Evolutionary conservation across 768 basidiomycete species (phyloP).

Genomic region (Cystobasidiopsis lactophilus): DNA sequence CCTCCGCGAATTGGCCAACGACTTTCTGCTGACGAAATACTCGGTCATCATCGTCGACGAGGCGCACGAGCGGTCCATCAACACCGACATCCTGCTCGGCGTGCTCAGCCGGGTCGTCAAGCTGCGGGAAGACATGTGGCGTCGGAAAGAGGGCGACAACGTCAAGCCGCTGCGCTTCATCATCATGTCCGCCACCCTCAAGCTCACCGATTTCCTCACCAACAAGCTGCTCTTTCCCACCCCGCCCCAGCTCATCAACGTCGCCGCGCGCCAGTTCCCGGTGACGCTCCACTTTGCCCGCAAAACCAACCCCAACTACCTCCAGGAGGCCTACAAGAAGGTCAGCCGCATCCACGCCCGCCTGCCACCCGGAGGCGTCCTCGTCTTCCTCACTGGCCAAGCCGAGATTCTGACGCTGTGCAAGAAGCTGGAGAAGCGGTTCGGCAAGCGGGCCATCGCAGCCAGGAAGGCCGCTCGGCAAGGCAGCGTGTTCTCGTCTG

Average conservation of each 20-base stretch:
- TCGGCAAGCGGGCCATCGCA: constrained; percentile 42
- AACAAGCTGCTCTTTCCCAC: constrained; percentile 57
- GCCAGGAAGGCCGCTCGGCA: constrained; percentile 29
- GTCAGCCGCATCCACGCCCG: constrained; percentile 75
- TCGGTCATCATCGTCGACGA: constrained; percentile 92
- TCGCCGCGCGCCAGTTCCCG: constrained; percentile 76
- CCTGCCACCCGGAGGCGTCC: constrained; percentile 73
- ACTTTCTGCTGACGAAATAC: constrained; percentile 84
- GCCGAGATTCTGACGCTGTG: constrained; percentile 79
- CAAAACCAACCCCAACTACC: constrained; percentile 64
- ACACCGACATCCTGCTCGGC: constrained; percentile 91
- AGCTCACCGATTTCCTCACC: constrained; percentile 73
- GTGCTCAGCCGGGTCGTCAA: constrained; percentile 83
- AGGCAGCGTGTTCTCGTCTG: constrained; percentile 6
- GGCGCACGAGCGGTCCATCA: constrained; percentile 93
- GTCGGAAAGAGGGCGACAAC: constrained; percentile 46
- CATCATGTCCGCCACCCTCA: constrained; percentile 97
- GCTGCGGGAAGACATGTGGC: constrained; percentile 72
- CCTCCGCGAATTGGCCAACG: constrained; percentile 69
- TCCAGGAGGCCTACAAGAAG: constrained; percentile 74
- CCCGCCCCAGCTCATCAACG: constrained; percentile 76
- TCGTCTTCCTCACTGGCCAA: constrained; percentile 88
- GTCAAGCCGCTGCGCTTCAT: constrained; percentile 68
- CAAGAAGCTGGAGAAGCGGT: constrained; percentile 53
- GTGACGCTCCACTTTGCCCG: constrained; percentile 87